A percentile compares a stretch with the other conserved stretches of the same genome.
Evolutionary conservation across 1,139 yeast genomes (phyloP).

Genomic region (Taphrina deformans): DNA sequence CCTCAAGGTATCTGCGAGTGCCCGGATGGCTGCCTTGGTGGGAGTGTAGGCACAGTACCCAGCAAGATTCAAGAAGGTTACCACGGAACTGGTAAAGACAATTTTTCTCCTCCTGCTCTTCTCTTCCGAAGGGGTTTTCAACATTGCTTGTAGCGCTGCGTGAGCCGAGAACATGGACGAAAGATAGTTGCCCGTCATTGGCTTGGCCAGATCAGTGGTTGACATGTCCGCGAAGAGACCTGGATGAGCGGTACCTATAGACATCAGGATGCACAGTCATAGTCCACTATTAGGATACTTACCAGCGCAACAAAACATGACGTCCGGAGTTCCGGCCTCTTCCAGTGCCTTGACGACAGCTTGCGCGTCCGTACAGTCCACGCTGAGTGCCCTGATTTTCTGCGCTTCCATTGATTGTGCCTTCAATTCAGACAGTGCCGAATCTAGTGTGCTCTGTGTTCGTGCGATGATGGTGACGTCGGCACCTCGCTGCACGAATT

Average conservation of each 20-base stretch:
- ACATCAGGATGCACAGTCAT: not conserved
- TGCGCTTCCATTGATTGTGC: conserved; percentile 43
- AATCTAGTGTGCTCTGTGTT: conserved; percentile 57
- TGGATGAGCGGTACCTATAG: conserved; percentile 64
- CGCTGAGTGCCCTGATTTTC: conserved; percentile 53
- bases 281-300: not conserved
- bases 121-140: conserved; percentile 39
- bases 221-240: conserved; percentile 72
- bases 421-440: conserved; percentile 50
- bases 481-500: conserved; percentile 59
- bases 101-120: conserved; percentile 53
- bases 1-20: conserved; percentile 71
- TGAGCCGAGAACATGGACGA: conserved; percentile 52
- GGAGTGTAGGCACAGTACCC: conserved; percentile 94
- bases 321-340: conserved; percentile 57
- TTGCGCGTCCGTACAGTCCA: conserved; percentile 66
- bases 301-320: conserved; percentile 79
- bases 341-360: conserved; percentile 53
- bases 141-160: conserved; percentile 52
- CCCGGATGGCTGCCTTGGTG: conserved; percentile 73
- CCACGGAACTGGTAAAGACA: conserved; percentile 74
- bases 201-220: conserved; percentile 57
- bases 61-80: conserved; percentile 80
- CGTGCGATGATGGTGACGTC: conserved; percentile 74
- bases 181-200: conserved; percentile 67